Percentiles rank a stretch among this genome's conserved stretches.
Conservation (phyloP, 257 asterid species). For the Nicotiana knightiana region DNA sequence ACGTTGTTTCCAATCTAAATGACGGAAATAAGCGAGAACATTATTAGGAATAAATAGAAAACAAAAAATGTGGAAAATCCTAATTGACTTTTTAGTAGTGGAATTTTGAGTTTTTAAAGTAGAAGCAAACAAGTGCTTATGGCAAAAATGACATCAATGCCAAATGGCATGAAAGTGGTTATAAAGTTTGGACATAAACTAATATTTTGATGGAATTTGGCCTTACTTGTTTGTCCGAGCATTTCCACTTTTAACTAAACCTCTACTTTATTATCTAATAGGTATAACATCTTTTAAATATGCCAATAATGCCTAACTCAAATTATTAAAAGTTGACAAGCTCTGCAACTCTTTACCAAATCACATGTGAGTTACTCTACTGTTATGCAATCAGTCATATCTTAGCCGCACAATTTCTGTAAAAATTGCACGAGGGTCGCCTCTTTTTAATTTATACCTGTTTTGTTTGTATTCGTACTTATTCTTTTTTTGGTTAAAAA, state of each 20-base stretch:
- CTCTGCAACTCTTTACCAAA: not conserved
- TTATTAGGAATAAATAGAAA: not conserved
- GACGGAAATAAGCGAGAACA: not conserved
- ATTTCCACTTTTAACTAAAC: not conserved
- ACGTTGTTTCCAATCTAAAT: not conserved
- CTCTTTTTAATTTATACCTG: too few species aligned
- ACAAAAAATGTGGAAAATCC: not conserved
- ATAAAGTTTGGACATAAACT: conserved; percentile 2
- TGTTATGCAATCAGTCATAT: not conserved
- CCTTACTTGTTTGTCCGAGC: not conserved
- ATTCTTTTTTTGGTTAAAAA: too few species aligned
- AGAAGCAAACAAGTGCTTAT: not conserved
- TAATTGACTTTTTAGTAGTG: not conserved
- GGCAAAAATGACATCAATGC: not conserved
- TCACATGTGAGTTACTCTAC: not conserved
- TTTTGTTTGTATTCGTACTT: too few species aligned
- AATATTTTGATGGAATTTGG: conserved; percentile 4
- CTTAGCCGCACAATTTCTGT: not conserved
- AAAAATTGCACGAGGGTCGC: too few species aligned
- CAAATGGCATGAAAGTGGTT: not conserved
- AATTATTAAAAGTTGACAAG: not conserved
- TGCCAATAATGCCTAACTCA: conserved; percentile 1
- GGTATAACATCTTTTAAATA: not conserved
- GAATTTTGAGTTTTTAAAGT: not conserved
- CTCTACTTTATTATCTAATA: not conserved